phyloP scores from a whole-genome alignment of 2,329 filamentous ascomycete genomes.

The Fulvia fulva region DNA sequence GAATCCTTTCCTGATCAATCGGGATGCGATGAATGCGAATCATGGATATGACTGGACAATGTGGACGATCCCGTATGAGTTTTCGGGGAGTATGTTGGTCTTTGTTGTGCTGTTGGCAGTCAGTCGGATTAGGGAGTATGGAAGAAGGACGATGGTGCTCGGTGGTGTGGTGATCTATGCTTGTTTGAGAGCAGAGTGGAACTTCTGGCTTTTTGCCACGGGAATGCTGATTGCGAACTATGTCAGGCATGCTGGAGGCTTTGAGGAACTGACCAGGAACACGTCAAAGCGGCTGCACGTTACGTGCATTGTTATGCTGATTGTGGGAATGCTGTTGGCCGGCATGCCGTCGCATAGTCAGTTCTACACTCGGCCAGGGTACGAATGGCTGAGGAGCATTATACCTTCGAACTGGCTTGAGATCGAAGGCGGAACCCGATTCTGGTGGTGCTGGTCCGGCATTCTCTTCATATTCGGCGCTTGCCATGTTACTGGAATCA shows the following conservation, averaged over 20 bases:
- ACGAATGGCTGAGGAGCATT: constrained; percentile 11
- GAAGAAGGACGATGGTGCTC: constrained; percentile 6
- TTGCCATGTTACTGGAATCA: constrained; percentile 11
- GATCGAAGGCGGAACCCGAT: constrained; percentile 12
- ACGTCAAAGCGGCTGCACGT: neutral
- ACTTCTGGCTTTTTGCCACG: constrained; percentile 17
- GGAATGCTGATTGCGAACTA: constrained; percentile 19
- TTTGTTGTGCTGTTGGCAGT: constrained; percentile 11
- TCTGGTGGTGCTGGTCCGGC: constrained; percentile 21
- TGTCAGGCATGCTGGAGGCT: constrained; percentile 17
- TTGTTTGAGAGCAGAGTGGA: constrained; percentile 14
- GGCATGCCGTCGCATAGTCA: constrained; percentile 6
- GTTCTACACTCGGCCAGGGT: constrained; percentile 12
- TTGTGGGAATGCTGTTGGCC: constrained; percentile 11
- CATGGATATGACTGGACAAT: constrained; percentile 21
- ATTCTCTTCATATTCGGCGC: constrained; percentile 17
- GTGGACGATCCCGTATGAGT: constrained; percentile 24
- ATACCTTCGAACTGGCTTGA: constrained; percentile 7
- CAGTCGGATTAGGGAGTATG: constrained; percentile 5
- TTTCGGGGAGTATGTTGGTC: constrained; percentile 14
- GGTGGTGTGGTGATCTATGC: constrained; percentile 6
- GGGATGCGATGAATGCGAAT: neutral
- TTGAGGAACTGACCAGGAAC: constrained; percentile 9
- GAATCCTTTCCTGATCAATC: constrained; percentile 18
- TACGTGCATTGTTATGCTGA: constrained; percentile 4